Evolutionary conservation across 177 flowering plant species (phyloP).

Genomic region (Tripterygium wilfordii): DNA sequence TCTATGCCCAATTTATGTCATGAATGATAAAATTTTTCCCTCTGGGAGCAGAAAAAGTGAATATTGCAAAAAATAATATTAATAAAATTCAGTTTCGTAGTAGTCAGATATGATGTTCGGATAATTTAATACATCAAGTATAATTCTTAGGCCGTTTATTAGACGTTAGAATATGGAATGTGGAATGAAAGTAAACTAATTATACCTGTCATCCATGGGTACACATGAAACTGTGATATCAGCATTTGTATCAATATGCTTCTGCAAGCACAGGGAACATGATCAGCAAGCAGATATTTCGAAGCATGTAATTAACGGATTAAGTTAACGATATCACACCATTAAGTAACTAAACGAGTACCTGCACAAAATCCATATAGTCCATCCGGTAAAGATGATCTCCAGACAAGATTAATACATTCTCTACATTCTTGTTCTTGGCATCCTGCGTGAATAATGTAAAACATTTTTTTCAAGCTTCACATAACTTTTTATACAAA

Average conservation of each 20-base stretch:
- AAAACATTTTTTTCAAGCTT: background rate
- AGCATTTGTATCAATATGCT: conserved; percentile 79
- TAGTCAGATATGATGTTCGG: too few species aligned
- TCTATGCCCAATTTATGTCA: too few species aligned
- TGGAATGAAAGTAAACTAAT: background rate
- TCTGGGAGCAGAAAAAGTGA: too few species aligned
- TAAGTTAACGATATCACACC: background rate
- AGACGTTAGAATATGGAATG: too few species aligned
- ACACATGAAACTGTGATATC: conserved; percentile 91
- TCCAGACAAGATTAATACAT: conserved; percentile 36
- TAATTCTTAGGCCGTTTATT: too few species aligned
- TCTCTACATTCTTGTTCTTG: conserved; percentile 38
- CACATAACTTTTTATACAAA: too few species aligned
- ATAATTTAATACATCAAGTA: too few species aligned
- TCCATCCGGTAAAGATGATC: conserved; percentile 47
- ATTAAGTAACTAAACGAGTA: background rate
- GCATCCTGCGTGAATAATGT: conserved; percentile 26
- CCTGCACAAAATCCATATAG: conserved; percentile 45
- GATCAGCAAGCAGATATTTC: background rate
- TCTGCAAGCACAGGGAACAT: conserved; percentile 46
- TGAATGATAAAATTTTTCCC: too few species aligned
- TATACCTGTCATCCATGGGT: conserved; percentile 89
- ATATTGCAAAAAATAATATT: too few species aligned
- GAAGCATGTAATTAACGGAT: background rate
- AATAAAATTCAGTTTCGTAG: too few species aligned